phyloP scores from a whole-genome alignment of 1,284 basidiomycete genomes.

The Heterobasidion irregulare region DNA sequence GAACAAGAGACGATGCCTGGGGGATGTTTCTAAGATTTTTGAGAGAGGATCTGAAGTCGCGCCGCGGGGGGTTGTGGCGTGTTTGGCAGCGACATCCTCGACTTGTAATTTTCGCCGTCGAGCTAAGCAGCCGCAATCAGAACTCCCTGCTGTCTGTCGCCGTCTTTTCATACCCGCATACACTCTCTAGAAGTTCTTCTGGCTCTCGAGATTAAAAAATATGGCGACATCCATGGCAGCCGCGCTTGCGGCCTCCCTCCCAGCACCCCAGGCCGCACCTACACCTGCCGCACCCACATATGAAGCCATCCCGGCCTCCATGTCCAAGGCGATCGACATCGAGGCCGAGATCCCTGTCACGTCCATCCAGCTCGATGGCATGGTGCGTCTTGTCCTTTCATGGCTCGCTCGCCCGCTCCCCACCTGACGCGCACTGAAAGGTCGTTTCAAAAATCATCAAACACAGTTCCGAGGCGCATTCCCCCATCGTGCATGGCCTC shows the following conservation, averaged over 20 bases:
- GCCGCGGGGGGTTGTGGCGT: conserved; percentile 12
- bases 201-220: conserved; percentile 5
- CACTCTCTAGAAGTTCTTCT: neutral
- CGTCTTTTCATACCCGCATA: neutral
- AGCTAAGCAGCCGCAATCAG: neutral
- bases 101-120: neutral
- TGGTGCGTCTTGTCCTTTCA: conserved; percentile 45
- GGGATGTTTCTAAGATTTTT: neutral
- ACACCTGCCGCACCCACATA: conserved; percentile 56
- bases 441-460: conserved; percentile 93
- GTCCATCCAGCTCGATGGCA: conserved; percentile 74
- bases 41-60: neutral
- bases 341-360: conserved; percentile 80
- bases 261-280: conserved; percentile 51
- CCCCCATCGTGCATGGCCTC: conserved; percentile 71
- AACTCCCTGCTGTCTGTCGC: neutral
- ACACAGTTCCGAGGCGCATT: conserved; percentile 64
- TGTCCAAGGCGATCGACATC: conserved; percentile 86
- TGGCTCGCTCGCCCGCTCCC: neutral
- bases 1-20: neutral
- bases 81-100: conserved; percentile 14
- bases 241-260: conserved; percentile 77
- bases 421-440: conserved; percentile 28
- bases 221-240: conserved; percentile 82
- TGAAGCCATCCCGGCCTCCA: conserved; percentile 81